Base-by-base conservation (phyloP, 495 filamentous ascomycete genomes). In the Penicillium turbatum region DNA sequence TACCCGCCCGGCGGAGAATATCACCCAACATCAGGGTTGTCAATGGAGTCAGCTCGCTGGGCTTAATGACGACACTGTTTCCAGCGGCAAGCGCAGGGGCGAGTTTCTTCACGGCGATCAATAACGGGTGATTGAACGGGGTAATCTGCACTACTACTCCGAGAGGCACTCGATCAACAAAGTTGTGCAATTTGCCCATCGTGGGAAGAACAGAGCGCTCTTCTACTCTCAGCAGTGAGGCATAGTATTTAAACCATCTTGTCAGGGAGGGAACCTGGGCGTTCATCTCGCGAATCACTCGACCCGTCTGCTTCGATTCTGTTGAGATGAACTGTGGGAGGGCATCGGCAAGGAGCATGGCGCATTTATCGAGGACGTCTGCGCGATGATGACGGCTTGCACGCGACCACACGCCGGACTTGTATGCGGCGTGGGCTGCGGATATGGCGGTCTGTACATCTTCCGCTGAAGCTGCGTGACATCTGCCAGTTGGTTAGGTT, bases 221-320 rank as follows among this genome's bases (percentile, higher is more conserved):
- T 53, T 85, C 81, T 0, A 78, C 77, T 13, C 84, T 79, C 6
- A 82, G 71, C 1, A 85, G 60, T 0, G 80, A 72, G 3, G 80
- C 80, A 53, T 82, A 87, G 61, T 86, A 86, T 51, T 82, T 78
- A 54, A 86, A 77, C 84, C 83, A 86, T 59, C 80, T 78, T 0
- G 80, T 74, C 2, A 87, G 72, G 0, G 80, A 81, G 0, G 79
- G 76, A 1, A 86, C 74, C 59, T 87, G 84, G 1, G 84, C 79
- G 5, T 75, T 75, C 83, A 87, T 84, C 57, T 87, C 84, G 12
- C 82, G 79, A 49, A 84, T 73, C 0, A 76, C 79, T 0, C 84
- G 79, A 27, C 84, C 84, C 0, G 83, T 87, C 56, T 87, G 84
- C 19, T 61, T 71, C 9, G 82, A 77, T 62, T 87, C 84, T 9